Base-by-base conservation (phyloP, 306 rosid genomes). In the Trifolium repens region DNA sequence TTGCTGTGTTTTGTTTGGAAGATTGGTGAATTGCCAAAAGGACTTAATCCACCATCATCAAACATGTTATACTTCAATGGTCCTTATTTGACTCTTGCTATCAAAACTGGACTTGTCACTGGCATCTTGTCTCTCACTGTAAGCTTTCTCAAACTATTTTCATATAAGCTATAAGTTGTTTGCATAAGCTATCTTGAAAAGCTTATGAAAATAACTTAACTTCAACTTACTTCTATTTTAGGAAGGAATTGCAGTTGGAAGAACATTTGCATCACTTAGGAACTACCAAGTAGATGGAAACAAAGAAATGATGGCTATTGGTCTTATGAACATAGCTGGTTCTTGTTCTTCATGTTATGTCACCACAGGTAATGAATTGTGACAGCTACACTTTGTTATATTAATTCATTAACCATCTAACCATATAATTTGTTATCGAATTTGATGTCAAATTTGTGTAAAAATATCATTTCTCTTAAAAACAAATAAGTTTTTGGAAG, bases 171-270 rank as follows among this genome's bases (percentile, higher is more conserved):
- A 15, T 50, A 7, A 50, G 55, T 7, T 50, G 9, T 50, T n/a
- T 50, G 2, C 57, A n/a, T 15, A 6, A 15, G 3, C 1, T 50
- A 50, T 50, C 24, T 1, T 7, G 4, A n/a, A n/a, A 1, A 7
- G 9, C 4, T 6, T 50, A 8, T 50, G 3, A 8, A 50, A 50
- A 50, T 50, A 50, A 50, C 4, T 1, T 2, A 0, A 68, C 60
- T 54, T 40, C 39, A 42, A 70, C 44, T 74, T 8, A 32, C 30
- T 59, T 35, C 1, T 76, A 39, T 65, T 75, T 69, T 75, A 96
- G 99, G 99, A 96, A 90, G 99, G 99, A 84, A 79, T 96, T 78
- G 99, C 99, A 9, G 99, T 92, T 1, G 99, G 99, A 81, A 90
- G 99, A 85, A 96, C 99, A 68, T 92, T 96, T 84, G 98, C 97